These are phyloP conservation scores for Xenoacremonium recifei DNA, from an alignment of 2,329 filamentous ascomycete genomes.

Conservation along the genomic window DNA sequence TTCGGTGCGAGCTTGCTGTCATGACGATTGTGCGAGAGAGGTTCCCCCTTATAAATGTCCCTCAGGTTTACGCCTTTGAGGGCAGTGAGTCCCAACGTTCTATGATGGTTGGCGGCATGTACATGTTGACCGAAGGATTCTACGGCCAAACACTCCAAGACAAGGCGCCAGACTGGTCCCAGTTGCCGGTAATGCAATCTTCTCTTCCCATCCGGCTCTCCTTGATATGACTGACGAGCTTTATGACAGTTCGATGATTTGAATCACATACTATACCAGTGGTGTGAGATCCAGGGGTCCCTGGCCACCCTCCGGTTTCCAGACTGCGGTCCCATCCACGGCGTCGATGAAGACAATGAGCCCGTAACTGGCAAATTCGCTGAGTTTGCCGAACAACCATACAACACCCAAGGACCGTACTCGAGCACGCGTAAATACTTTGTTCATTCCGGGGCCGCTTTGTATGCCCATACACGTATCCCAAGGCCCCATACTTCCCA, in stretches of 20 bases:
- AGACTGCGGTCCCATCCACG: not conserved
- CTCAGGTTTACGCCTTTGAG: constrained; percentile 19
- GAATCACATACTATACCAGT: not conserved
- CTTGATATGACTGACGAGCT: constrained; percentile 15
- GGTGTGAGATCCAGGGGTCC: not conserved
- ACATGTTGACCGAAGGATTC: constrained; percentile 28
- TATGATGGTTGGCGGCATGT: constrained; percentile 15
- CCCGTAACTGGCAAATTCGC: not conserved
- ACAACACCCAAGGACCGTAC: not conserved
- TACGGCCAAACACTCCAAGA: constrained; percentile 22
- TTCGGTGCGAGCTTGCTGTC: constrained; percentile 18
- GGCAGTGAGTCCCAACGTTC: constrained; percentile 13
- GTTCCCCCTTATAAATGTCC: constrained; percentile 8
- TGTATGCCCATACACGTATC: not conserved
- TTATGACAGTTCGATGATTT: constrained; percentile 10
- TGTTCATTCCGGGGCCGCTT: not conserved
- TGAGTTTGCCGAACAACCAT: not conserved
- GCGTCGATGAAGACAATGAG: not conserved
- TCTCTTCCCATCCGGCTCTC: constrained; percentile 5
- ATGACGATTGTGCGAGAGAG: constrained; percentile 16
- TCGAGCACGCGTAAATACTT: not conserved
- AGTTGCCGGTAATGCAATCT: constrained; percentile 15
- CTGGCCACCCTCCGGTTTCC: not conserved
- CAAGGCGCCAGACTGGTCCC: constrained; percentile 14
- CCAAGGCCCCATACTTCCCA: not conserved